Conservation (phyloP, 2,329 filamentous ascomycete species). For the Sordariomycetes sp. region DNA sequence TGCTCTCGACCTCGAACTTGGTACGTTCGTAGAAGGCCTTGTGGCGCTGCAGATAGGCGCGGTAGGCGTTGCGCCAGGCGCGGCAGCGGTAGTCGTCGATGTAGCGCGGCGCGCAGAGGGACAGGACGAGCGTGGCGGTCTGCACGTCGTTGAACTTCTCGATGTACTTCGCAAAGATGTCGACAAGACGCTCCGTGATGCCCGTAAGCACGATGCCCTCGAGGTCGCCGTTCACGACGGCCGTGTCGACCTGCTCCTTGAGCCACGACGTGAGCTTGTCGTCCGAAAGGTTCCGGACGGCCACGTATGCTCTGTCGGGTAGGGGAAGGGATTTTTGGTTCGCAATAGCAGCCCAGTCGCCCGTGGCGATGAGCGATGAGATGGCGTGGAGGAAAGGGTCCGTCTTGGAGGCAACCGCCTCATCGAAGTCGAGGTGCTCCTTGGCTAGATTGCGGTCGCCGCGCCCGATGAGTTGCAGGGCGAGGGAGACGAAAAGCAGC, state of each 20-base stretch:
- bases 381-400: constrained; percentile 75
- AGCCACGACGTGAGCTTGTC: constrained; percentile 57
- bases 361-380: constrained; percentile 65
- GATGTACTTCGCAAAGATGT: constrained; percentile 67
- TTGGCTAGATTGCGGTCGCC: constrained; percentile 31
- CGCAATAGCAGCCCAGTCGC: constrained; percentile 65
- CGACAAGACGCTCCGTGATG: constrained; percentile 60
- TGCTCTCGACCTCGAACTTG: constrained; percentile 69
- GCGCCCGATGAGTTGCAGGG: constrained; percentile 51
- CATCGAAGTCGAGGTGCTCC: constrained; percentile 47
- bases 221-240: constrained; percentile 50
- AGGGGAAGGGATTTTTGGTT: constrained; percentile 64
- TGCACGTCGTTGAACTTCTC: constrained; percentile 69
- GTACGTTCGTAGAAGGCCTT: constrained; percentile 64
- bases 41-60: constrained; percentile 62
- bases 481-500: constrained; percentile 57
- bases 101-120: constrained; percentile 64
- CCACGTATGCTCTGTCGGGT: constrained; percentile 63
- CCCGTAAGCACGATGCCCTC: constrained; percentile 72
- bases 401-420: constrained; percentile 49
- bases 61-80: constrained; percentile 63
- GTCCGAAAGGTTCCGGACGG: constrained; percentile 55
- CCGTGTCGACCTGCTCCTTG: constrained; percentile 48
- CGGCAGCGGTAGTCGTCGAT: constrained; percentile 66
- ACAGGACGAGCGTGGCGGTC: constrained; percentile 65